A percentile compares a stretch with the other conserved stretches of the same genome.
phyloP scores from a whole-genome alignment of 345 rosid species.

The sweet orange (Citrus sinensis) region DVS_A1.0 CM039168.1:28796501-28797000 shows the following conservation, averaged over 20 bases:
- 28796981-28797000: conserved; percentile 63
- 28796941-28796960: neutral
- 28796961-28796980: conserved; percentile 25
- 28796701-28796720: neutral
- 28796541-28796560: neutral
- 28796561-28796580: too few species aligned
- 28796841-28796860: neutral
- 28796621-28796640: neutral
- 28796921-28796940: conserved; percentile 8
- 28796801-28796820: conserved; percentile 1
- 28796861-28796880: conserved; percentile 39
- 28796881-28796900: conserved; percentile 21
- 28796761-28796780: neutral
- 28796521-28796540: too few species aligned
- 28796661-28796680: neutral
- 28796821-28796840: neutral
- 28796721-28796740: neutral
- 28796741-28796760: neutral
- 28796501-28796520: neutral
- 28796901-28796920: conserved; percentile 1
- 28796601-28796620: neutral
- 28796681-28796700: too few species aligned
- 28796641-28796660: neutral
- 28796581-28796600: neutral
- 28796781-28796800: neutral